phyloP scores from a whole-genome alignment of 306 rosid genomes.

The Cicer chorassanicum region DNA sequence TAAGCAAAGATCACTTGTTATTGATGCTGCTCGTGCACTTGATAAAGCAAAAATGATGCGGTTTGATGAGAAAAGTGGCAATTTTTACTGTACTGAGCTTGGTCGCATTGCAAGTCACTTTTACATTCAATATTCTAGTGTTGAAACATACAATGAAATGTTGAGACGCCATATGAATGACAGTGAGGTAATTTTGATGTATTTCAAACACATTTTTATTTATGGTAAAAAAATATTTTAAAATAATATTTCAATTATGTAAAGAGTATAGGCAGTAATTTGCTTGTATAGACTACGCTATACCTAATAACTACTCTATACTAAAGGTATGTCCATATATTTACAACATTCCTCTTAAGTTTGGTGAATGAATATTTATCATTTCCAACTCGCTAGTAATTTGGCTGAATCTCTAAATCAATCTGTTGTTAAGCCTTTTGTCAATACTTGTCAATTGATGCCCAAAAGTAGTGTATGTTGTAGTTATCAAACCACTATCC shows the following conservation, averaged over 20 bases:
- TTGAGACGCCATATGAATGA: slow-evolving; percentile 91
- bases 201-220: slow-evolving; percentile 6
- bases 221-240: background rate
- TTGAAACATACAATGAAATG: slow-evolving; percentile 95
- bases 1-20: slow-evolving; percentile 86
- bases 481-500: too few relatives aligned
- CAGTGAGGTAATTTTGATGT: slow-evolving; percentile 70
- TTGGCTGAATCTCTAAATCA: background rate
- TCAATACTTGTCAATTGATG: too few relatives aligned
- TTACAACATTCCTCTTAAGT: background rate
- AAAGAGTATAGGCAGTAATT: background rate
- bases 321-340: background rate
- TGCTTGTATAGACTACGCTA: background rate
- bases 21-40: slow-evolving; percentile 95
- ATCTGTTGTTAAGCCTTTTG: background rate
- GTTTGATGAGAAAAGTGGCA: slow-evolving; percentile 98
- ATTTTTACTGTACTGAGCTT: slow-evolving; percentile 97
- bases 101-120: slow-evolving; percentile 99
- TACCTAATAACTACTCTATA: background rate
- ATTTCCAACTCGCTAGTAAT: background rate
- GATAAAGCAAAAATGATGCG: slow-evolving; percentile 99
- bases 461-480: too few relatives aligned
- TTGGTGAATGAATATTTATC: background rate
- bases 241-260: background rate
- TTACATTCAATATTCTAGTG: slow-evolving; percentile 95